These are phyloP conservation scores for Eucalyptus leucophloia DNA, from an alignment of 345 rosid species.

Conservation along the genomic window DNA sequence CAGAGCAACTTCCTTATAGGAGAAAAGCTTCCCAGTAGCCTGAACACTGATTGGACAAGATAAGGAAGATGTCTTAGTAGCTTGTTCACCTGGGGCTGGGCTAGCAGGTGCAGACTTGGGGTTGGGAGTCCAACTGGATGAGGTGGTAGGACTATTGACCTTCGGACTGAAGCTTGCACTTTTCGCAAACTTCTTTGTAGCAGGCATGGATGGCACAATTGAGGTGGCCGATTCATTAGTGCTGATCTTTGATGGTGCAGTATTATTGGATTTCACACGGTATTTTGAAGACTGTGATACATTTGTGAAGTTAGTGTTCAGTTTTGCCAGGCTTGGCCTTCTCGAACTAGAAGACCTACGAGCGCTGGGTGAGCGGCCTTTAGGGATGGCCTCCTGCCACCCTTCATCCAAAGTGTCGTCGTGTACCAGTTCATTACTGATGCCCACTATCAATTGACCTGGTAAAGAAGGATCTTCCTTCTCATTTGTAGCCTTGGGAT, in stretches of 20 bases:
- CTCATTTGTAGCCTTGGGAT: slow-evolving; percentile 31
- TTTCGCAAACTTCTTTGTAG: slow-evolving; percentile 45
- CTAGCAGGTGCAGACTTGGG: slow-evolving; percentile 39
- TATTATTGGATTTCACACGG: slow-evolving; percentile 49
- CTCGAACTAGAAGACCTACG: slow-evolving; percentile 56
- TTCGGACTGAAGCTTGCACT: slow-evolving; percentile 74
- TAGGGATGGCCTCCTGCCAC: slow-evolving; percentile 99
- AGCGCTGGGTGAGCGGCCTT: slow-evolving; percentile 62
- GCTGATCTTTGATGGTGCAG: slow-evolving; percentile 43
- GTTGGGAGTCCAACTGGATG: slow-evolving; percentile 20
- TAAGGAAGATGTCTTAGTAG: slow-evolving; percentile 30
- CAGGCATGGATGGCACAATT: slow-evolving; percentile 26
- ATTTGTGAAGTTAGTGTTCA: slow-evolving; percentile 78
- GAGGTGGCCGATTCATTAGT: slow-evolving; percentile 36
- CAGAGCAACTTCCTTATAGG: slow-evolving; percentile 97
- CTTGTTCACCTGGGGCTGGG: slow-evolving; percentile 42
- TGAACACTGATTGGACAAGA: slow-evolving; percentile 47
- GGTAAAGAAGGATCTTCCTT: slow-evolving; percentile 31
- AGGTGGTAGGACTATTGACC: slow-evolving; percentile 12
- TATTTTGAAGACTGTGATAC: slow-evolving; percentile 54
- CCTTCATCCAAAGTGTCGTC: slow-evolving; percentile 82
- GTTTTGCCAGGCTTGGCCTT: slow-evolving; percentile 79
- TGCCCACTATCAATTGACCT: slow-evolving; percentile 15
- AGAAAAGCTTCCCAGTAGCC: slow-evolving; percentile 80
- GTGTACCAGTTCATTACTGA: slow-evolving; percentile 13